Conservation (phyloP, 257 asterid genomes). For the Cinchona pubescens region DNA sequence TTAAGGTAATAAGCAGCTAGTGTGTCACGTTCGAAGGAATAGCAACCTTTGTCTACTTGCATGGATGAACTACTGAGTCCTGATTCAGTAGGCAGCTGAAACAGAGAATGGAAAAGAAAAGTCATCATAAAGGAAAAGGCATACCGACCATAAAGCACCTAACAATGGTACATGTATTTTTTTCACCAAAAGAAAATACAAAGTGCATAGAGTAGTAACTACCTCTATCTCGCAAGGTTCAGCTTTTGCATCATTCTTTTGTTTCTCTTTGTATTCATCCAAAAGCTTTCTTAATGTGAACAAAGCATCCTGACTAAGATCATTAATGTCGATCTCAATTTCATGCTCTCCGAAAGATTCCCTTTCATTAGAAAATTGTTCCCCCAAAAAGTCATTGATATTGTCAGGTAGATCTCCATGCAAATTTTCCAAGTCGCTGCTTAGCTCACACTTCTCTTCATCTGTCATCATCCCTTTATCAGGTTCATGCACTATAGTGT, state of each 20-base stretch:
- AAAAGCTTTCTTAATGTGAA: constrained; percentile 58
- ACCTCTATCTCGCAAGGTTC: constrained; percentile 91
- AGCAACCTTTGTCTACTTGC: constrained; percentile 78
- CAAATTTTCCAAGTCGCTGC: constrained; percentile 52
- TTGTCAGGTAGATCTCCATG: constrained; percentile 56
- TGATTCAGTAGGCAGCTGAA: constrained; percentile 81
- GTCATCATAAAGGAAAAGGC: constrained; percentile 8
- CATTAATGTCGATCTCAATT: constrained; percentile 76
- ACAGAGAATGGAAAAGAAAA: constrained; percentile 18
- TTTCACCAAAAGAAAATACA: not conserved
- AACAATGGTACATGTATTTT: not conserved
- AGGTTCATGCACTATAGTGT: constrained; percentile 41
- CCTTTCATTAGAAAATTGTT: constrained; percentile 49
- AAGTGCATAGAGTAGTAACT: not conserved
- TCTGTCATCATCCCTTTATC: constrained; percentile 48
- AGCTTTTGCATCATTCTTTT: constrained; percentile 39
- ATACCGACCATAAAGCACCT: not conserved
- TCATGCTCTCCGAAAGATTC: constrained; percentile 66
- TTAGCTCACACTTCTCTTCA: constrained; percentile 58
- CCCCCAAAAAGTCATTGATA: constrained; percentile 54
- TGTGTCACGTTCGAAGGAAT: constrained; percentile 12
- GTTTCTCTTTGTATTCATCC: constrained; percentile 58
- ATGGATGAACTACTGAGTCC: constrained; percentile 87
- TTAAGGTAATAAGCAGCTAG: not conserved
- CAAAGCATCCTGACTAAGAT: constrained; percentile 54